A percentile compares a stretch with the other conserved stretches of the same genome.
phyloP scores from a whole-genome alignment of 805 yeast genomes.

The Ogataea allantospora region DNA sequence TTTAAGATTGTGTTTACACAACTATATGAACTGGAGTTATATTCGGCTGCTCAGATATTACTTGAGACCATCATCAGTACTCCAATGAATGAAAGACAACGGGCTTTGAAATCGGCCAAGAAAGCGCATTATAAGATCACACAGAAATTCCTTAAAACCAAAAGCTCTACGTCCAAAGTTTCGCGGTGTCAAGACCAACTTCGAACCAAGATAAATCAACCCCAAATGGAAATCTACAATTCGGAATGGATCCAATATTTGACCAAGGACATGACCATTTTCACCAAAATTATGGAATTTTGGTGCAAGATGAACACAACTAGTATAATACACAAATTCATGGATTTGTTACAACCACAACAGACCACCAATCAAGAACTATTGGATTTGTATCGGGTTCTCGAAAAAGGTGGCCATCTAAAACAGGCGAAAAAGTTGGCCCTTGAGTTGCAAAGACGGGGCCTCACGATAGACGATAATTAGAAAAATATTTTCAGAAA shows the following conservation, averaged over 20 bases:
- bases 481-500: constrained; percentile 3
- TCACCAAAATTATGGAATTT: constrained; percentile 9
- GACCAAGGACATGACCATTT: constrained; percentile 4
- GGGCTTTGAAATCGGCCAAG: constrained; percentile 1
- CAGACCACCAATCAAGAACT: constrained; percentile 2
- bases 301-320: constrained; percentile 8
- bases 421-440: constrained; percentile 2
- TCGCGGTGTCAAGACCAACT: neutral
- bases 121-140: constrained; percentile 11
- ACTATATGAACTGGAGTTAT: constrained; percentile 14
- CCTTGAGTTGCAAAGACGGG: neutral
- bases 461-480: neutral
- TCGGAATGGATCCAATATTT: constrained; percentile 3
- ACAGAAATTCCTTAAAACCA: constrained; percentile 4
- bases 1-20: constrained; percentile 19
- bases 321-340: neutral
- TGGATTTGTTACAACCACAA: neutral
- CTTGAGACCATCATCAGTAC: constrained; percentile 13
- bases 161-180: neutral
- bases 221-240: constrained; percentile 2
- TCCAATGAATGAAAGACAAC: constrained; percentile 1
- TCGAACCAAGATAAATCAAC: neutral
- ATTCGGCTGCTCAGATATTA: constrained; percentile 10
- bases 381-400: constrained; percentile 7
- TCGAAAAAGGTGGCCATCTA: constrained; percentile 9